Evolutionary conservation across 208 protist species (phyloP), one percentile per base, ranked within the genome.

Genomic region (Kentomonas sorsogonicus): DNA sequence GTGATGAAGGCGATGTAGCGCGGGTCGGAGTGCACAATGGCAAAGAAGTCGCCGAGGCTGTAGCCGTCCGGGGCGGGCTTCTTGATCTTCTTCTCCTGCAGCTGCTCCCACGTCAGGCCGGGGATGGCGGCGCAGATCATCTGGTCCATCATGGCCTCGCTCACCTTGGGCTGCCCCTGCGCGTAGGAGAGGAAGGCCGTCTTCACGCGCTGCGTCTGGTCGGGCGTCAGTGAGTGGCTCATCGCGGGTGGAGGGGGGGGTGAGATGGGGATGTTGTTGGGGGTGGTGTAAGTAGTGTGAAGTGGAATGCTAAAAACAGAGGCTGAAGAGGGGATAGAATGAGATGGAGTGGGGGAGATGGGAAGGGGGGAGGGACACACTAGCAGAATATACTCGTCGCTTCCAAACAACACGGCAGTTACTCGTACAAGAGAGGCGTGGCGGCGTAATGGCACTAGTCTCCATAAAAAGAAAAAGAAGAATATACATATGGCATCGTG

Each of bases 91-190:
- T 72, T 70, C 26, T 61, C 76, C 68, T 94, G 87, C 38, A 94
- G 73, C 59, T 91, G 74, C 63, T 94, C 82, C 83, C 83, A 94
- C 10, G 70, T 64, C 1, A 91, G 67, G 0, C 82, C 82, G 1
- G 87, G 87, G 25, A 94, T 75, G 60, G 87, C 87, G 41, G 81
- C 87, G 60, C 87, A 94, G 58, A 94, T 91, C 38, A 94, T 60
- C 56, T 94, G 87, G 53, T 94, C 87, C 26, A 94, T 90, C 87
- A 94, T 94, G 10, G 80, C 72, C 60, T 89, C 81, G 44, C 53
- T 56, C 31, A 94, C 72, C 61, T 85, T 87, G 0, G 68, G 72
- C 58, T 89, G 74, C 7, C 81, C 87, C 64, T 94, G 87, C 11
- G 87, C 60, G 60, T 94, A 94, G 63, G 73, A 84, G 40, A 94